A percentile compares a stretch with the other conserved stretches of the same genome.
These are phyloP conservation scores for Sarocladiaceae sp. DNA, from an alignment of 2,329 filamentous ascomycete species.

Conservation along the genomic window DNA sequence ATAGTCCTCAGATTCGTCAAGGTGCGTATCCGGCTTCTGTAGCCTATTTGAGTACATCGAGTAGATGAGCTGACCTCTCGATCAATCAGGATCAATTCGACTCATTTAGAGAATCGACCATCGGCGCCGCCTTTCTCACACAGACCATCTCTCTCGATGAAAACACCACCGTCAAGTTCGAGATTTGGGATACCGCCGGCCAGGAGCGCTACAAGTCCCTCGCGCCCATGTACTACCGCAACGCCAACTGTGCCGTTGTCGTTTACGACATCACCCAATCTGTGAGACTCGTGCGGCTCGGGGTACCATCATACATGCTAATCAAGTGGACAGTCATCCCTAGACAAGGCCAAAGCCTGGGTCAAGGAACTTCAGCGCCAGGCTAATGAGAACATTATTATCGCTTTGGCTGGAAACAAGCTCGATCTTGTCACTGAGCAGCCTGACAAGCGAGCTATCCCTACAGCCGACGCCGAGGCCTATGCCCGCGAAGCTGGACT, in stretches of 20 bases:
- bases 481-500: slow-evolving; percentile 91
- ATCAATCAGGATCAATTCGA: slow-evolving; percentile 87
- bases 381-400: slow-evolving; percentile 99
- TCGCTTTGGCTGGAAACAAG: slow-evolving; percentile 96
- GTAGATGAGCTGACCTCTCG: neutral
- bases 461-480: slow-evolving; percentile 83
- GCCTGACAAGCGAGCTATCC: slow-evolving; percentile 90
- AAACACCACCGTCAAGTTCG: slow-evolving; percentile 97
- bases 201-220: slow-evolving; percentile 99
- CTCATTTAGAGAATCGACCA: slow-evolving; percentile 91
- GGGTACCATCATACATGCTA: neutral
- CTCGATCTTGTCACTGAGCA: slow-evolving; percentile 90
- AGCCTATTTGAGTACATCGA: neutral
- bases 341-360: slow-evolving; percentile 99
- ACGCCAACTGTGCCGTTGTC: slow-evolving; percentile 97
- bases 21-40: slow-evolving; percentile 43
- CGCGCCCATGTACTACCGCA: slow-evolving; percentile 99
- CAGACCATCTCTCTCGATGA: slow-evolving; percentile 98
- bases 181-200: slow-evolving; percentile 98
- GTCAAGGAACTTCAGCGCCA: slow-evolving; percentile 98
- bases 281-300: slow-evolving; percentile 56
- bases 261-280: slow-evolving; percentile 99
- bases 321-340: slow-evolving; percentile 63
- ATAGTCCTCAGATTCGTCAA: slow-evolving; percentile 98
- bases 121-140: slow-evolving; percentile 96